Evolutionary conservation across 108 stramenopile species (phyloP).

Genomic region (Cyclotella choctawhatcheeana): DNA sequence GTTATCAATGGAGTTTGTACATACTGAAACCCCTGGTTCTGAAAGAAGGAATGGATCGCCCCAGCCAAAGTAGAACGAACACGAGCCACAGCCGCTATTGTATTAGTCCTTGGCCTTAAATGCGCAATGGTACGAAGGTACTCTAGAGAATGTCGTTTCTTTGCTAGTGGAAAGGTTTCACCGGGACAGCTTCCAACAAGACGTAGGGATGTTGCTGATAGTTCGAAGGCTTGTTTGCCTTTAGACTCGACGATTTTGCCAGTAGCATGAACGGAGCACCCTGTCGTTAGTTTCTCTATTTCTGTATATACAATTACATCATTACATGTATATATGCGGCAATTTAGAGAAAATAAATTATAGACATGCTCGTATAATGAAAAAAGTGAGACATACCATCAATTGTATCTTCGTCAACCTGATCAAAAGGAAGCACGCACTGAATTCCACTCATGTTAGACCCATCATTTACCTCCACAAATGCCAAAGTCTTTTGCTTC

Average conservation of each 20-base stretch:
- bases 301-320: too few relatives aligned
- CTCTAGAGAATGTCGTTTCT: conserved; percentile 97
- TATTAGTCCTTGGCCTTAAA: conserved; percentile 97
- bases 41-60: conserved; percentile 92
- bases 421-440: conserved; percentile 79
- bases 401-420: conserved; percentile 67
- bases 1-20: conserved; percentile 98
- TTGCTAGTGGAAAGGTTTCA: conserved; percentile 97
- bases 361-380: background rate
- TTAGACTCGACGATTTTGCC: conserved; percentile 80
- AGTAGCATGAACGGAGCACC: conserved; percentile 88
- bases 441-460: conserved; percentile 92
- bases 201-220: conserved; percentile 77
- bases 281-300: conserved; percentile 89
- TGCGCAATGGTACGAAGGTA: conserved; percentile 97
- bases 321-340: too few relatives aligned
- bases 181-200: conserved; percentile 92
- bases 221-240: conserved; percentile 93
- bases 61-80: conserved; percentile 91
- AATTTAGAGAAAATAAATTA: background rate
- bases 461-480: conserved; percentile 99
- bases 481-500: conserved; percentile 96
- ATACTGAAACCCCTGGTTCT: conserved; percentile 90
- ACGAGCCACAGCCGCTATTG: conserved; percentile 94
- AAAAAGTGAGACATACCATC: conserved; percentile 51